Base-by-base conservation (phyloP, 148 eudicot genomes). In the Arctostaphylos glauca region DNA sequence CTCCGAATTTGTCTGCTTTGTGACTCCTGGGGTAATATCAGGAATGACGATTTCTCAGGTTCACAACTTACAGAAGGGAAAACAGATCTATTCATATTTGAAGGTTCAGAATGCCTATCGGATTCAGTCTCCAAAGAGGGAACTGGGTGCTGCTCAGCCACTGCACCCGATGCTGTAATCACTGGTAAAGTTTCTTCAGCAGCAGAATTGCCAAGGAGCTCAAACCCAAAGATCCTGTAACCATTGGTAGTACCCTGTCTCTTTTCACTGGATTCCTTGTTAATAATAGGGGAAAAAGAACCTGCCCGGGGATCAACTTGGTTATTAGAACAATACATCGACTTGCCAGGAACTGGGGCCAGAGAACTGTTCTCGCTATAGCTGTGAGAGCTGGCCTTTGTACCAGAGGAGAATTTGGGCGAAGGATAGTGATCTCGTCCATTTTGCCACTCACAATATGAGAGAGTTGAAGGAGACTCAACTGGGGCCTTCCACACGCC, bases 201-300 rank as follows among this genome's bases (percentile, higher is more conserved):
- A 47, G 80, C 85, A 49, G 90, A 79, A 56, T 83, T 88, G 76
- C 91, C 91, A 83, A 92, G 70, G 73, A 96, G 90, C 86, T 96
- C 89, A 83, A 94, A 90, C 53, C 98, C 98, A 86, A 96, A 96
- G 49, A 96, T 88, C 88, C 95, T 89, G 88, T 88, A 95, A 83
- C 98, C 94, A 77, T 82, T 86, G 58, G 85, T 87, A 82, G 80
- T 66, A 56, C 81, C 86, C 82, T 84, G 94, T 81, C 92, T 90
- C 84, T 91, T 96, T 79, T 92, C 97, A 83, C 81, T 84, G 44
- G 86, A 48, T 83, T 87, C 93, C 84, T 83, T 90, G 84, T 81
- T 88, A 46, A 68, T 81, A 73, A 86, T 84, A 19, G 95, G 86
- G 71, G 82, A 86, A 80, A 91, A 73, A 18, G 98, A 88, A 52